Base-by-base conservation (phyloP, 2,329 filamentous ascomycete genomes). In the Clathrospora elynae region DNA sequence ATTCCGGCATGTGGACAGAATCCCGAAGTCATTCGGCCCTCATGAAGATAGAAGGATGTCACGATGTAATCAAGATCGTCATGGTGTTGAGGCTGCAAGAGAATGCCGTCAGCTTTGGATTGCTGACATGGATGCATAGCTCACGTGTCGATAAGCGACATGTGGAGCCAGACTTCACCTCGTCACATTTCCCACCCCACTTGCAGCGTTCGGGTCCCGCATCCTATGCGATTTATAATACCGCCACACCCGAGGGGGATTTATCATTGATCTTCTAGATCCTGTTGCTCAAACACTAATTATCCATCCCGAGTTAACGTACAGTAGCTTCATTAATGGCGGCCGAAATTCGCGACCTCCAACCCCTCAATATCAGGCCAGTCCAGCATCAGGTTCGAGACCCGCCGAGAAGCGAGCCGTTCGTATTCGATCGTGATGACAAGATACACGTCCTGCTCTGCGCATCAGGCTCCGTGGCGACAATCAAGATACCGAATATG, bases 401-500 rank as follows among this genome's bases (percentile, higher is more conserved):
- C 28, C 43, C 53, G 17, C 48, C 37, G 3, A 46, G 36, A 23
- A 28, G 28, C 26, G 53, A 57, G 18, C 51, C 62, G 2, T 55
- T 61, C 42, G 49, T 42, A 5, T 55, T 68, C 20, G 54, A 65
- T 5, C 58, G 52, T 18, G 64, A 68, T 55, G 55, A 50, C 12
- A 68, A 60, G 60, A 71, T 71, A 9, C 84, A 87, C 62, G 73
- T 87, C 36, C 75, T 90, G 11, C 76, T 89, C 28, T 83, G 81
- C 24, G 82, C 83, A 25, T 84, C 79, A 20, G 86, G 86, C 34
- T 86, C 87, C 1, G 89, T 95, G n/a, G 91, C 91, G 10, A 90
- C 88, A 5, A 95, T 96, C 62, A 96, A 96, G 66, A 70, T 78
- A 43, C 75, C 75, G 2, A 65, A 69, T 42, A 78, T 78, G 33